Base-by-base conservation (phyloP, 352 stramenopile species). In the Phytophthora agathidicida region DNA sequence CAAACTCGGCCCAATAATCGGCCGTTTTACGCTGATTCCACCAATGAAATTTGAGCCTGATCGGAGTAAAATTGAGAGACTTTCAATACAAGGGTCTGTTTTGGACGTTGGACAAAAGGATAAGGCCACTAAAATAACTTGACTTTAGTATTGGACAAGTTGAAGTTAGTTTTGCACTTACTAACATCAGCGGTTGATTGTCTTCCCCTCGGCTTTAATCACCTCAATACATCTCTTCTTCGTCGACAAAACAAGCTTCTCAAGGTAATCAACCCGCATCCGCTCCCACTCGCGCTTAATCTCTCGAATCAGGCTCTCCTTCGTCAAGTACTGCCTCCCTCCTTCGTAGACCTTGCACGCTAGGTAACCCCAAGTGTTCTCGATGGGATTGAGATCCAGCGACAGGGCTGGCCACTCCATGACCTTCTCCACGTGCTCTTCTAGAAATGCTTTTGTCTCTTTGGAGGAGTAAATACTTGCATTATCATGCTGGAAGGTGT, bases 351-450 rank as follows among this genome's bases (percentile, higher is more conserved):
- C 32, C 9, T 54, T 54, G 46, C 23, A 3, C 17, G 19, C 31
- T 8, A 44, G 27, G 22, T 47, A 56, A 0, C 35, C 47, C 41
- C 41, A 60, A 7, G 53, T 43, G 19, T 42, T 60, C 26, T 60
- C 41, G 10, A 53, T 53, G 8, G 52, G 52, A 24, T 60, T 53
- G 6, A 60, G 19, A 41, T 60, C 52, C 3, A 42, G 41, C 13
- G 41, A 47, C 5, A 52, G 11, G 14, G 52, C 31, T 1, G 52
- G 23, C 42, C 52, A 53, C 5, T 20, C 2, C 23, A 47, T 43
- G 6, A 60, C 41, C 9, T 47, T 39, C n/a, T 24, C 42, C 0
- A 53, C 0, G 5, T 60, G 52, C 23, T 53, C 50, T 1, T 59
- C 8, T 4, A 59, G 20, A 7, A 59, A 59, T 1, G 14, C 30